Conservation (phyloP, 345 rosid species). For the Dipteronia sinensis region DNA sequence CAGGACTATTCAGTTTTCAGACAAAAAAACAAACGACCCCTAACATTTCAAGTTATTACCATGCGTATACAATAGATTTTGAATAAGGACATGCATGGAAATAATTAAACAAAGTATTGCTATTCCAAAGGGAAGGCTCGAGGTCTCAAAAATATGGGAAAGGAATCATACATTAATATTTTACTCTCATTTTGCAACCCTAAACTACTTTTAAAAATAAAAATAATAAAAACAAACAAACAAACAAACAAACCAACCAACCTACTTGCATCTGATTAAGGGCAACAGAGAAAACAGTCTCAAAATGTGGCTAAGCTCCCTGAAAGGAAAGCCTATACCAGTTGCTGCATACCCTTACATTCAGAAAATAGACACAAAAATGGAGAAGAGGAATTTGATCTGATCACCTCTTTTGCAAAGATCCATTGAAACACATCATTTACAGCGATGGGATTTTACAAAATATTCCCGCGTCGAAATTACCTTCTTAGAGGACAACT, state of each 20-base stretch:
- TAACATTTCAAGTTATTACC: too few species aligned
- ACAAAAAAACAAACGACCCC: too few species aligned
- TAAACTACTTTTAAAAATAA: too few species aligned
- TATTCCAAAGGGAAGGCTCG: neutral
- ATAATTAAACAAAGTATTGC: neutral
- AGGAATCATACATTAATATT: neutral
- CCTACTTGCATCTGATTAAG: too few species aligned
- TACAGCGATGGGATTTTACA: neutral
- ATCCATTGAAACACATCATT: neutral
- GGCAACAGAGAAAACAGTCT: neutral
- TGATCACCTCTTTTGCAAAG: neutral
- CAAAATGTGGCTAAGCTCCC: neutral
- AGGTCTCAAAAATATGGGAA: neutral
- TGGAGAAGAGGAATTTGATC: neutral
- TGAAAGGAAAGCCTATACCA: neutral
- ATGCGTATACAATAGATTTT: too few species aligned
- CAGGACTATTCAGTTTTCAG: too few species aligned
- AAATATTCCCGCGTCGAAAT: neutral
- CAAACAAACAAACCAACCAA: too few species aligned
- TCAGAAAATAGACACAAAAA: neutral
- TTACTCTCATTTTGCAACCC: neutral
- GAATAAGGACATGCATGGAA: neutral
- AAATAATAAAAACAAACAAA: neutral
- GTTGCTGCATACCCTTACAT: neutral
- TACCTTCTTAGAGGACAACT: constrained; percentile 14